Evolutionary conservation across 2,329 filamentous ascomycete genomes (phyloP).

Genomic region (Penicillium crustosum): DNA sequence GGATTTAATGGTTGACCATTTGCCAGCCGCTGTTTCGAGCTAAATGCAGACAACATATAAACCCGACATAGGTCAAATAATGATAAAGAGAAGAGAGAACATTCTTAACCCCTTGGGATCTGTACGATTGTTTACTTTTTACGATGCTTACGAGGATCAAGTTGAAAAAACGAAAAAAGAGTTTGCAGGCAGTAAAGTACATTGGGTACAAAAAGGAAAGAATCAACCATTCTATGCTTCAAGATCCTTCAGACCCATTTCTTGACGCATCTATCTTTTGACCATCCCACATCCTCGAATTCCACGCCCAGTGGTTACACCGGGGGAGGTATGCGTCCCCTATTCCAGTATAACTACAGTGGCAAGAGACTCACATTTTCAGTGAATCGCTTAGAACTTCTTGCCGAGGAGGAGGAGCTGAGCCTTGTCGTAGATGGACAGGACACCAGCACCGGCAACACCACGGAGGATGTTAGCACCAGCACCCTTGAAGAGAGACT

Average conservation of each 20-base stretch:
- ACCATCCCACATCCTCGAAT: slow-evolving; percentile 34
- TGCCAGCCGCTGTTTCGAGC: too few relatives aligned
- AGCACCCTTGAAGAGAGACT: slow-evolving; percentile 99
- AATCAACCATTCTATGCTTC: slow-evolving; percentile 45
- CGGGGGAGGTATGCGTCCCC: slow-evolving; percentile 30
- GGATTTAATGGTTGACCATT: too few relatives aligned
- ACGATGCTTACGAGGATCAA: slow-evolving; percentile 21
- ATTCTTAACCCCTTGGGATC: neutral
- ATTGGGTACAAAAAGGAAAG: slow-evolving; percentile 47
- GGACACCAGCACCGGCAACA: slow-evolving; percentile 99
- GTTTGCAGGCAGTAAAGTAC: slow-evolving; percentile 52
- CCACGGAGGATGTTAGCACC: slow-evolving; percentile 99
- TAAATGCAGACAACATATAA: too few relatives aligned
- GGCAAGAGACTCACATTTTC: slow-evolving; percentile 18
- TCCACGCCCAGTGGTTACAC: slow-evolving; percentile 31
- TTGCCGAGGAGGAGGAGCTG: slow-evolving; percentile 99
- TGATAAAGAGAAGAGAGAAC: too few relatives aligned
- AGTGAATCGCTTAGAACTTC: slow-evolving; percentile 74
- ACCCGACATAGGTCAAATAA: too few relatives aligned
- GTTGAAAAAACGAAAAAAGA: slow-evolving; percentile 41
- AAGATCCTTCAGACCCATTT: slow-evolving; percentile 40
- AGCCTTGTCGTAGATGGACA: slow-evolving; percentile 99
- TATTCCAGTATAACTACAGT: slow-evolving; percentile 25
- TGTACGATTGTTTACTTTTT: neutral
- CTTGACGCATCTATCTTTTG: slow-evolving; percentile 49